Evolutionary conservation across 1,284 basidiomycete species (phyloP).

Genomic region (Irpex sp.): DNA sequence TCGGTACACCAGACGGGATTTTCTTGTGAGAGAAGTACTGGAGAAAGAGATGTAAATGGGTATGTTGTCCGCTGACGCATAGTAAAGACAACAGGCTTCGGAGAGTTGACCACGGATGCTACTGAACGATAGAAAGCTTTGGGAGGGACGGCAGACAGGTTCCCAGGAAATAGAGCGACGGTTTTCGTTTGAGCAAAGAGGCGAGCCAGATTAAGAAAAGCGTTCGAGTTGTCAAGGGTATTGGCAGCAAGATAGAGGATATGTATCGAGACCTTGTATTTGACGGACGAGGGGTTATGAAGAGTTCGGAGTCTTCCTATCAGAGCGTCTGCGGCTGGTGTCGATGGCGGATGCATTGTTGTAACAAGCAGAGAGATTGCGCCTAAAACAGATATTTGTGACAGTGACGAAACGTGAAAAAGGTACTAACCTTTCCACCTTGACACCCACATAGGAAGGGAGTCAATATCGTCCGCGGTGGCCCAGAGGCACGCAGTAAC

Average conservation of each 20-base stretch:
- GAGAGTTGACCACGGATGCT: conserved; percentile 11
- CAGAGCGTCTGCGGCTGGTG: conserved; percentile 20
- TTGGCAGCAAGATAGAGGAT: conserved; percentile 40
- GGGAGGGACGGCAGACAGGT: conserved; percentile 28
- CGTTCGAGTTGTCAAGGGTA: conserved; percentile 42
- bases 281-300: conserved; percentile 24
- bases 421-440: conserved; percentile 46
- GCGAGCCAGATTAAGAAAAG: conserved; percentile 60
- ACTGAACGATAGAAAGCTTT: conserved; percentile 22
- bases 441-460: conserved; percentile 33
- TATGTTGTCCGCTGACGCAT: conserved; percentile 27
- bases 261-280: conserved; percentile 41
- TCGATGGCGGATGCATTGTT: conserved; percentile 31
- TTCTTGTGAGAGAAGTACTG: conserved; percentile 44
- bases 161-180: conserved; percentile 51
- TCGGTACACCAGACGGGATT: conserved; percentile 63
- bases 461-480: conserved; percentile 32
- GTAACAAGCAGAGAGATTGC: conserved; percentile 53
- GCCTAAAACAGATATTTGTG: conserved; percentile 29
- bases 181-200: conserved; percentile 48
- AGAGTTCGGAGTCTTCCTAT: conserved; percentile 21
- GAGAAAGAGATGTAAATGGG: conserved; percentile 37
- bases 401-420: not conserved
- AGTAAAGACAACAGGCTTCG: conserved; percentile 25
- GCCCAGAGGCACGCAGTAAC: conserved; percentile 55